These are phyloP conservation scores for Hypomyces perniciosus DNA, from an alignment of 2,329 filamentous ascomycete species.

Conservation along the genomic window DNA sequence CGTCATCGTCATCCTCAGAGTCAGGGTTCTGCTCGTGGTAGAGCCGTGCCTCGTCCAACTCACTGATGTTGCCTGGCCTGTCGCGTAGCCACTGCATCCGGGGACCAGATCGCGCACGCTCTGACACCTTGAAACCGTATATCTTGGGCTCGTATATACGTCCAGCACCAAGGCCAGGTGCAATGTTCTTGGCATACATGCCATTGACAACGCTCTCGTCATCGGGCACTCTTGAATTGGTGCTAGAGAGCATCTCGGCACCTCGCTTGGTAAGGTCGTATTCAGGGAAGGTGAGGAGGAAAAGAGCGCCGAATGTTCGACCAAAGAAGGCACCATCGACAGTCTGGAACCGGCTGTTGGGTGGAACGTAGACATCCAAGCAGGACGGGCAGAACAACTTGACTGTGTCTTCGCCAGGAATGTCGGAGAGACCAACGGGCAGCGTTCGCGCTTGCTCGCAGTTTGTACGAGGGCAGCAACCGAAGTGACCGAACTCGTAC, in stretches of 20 bases:
- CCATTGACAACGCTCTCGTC: conserved; percentile 68
- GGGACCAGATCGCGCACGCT: conserved; percentile 81
- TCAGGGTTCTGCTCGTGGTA: conserved; percentile 49
- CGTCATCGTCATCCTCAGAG: conserved; percentile 55
- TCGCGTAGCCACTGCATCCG: conserved; percentile 95
- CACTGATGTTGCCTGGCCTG: conserved; percentile 71
- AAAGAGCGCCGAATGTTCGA: conserved; percentile 91
- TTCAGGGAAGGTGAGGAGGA: conserved; percentile 97
- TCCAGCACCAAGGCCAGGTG: conserved; percentile 72
- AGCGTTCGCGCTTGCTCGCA: conserved; percentile 87
- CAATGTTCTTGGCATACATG: conserved; percentile 78
- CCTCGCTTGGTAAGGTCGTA: conserved; percentile 77
- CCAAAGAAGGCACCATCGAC: conserved; percentile 98
- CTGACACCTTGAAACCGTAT: conserved; percentile 92
- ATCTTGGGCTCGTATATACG: conserved; percentile 93
- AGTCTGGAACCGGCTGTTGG: conserved; percentile 94
- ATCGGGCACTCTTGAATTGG: conserved; percentile 28
- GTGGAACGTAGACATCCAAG: conserved; percentile 93
- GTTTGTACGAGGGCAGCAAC: conserved; percentile 87
- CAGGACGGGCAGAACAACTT: conserved; percentile 98
- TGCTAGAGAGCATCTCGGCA: conserved; percentile 46
- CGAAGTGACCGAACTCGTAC: conserved; percentile 95
- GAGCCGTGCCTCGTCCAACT: conserved; percentile 71
- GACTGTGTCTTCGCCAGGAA: conserved; percentile 92
- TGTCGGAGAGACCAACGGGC: conserved; percentile 89